Conservation (phyloP, 768 basidiomycete species). For the Lactifluus rugatus region DNA sequence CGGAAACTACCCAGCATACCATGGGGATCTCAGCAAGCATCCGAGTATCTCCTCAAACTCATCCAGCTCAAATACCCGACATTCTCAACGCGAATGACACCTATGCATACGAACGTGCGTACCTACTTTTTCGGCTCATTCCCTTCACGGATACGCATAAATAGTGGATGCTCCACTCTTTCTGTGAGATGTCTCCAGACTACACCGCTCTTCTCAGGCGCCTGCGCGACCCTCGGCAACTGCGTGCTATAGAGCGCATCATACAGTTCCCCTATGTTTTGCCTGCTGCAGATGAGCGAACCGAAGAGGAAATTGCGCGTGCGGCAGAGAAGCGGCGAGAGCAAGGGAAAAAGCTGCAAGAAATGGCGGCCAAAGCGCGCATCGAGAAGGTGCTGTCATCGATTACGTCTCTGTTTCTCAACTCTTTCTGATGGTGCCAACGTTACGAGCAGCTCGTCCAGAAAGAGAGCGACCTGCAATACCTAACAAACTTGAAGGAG, state of each 20-base stretch:
- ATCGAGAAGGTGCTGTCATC: slow-evolving; percentile 61
- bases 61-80: slow-evolving; percentile 92
- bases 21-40: slow-evolving; percentile 85
- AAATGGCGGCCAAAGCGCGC: slow-evolving; percentile 77
- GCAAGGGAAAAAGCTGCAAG: slow-evolving; percentile 81
- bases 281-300: slow-evolving; percentile 66
- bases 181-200: slow-evolving; percentile 75
- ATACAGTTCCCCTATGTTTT: slow-evolving; percentile 80
- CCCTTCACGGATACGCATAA: background rate
- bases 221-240: slow-evolving; percentile 53
- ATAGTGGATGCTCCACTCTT: slow-evolving; percentile 86
- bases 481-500: slow-evolving; percentile 56
- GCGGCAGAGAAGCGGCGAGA: slow-evolving; percentile 75
- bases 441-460: slow-evolving; percentile 43
- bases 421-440: background rate
- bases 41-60: slow-evolving; percentile 87
- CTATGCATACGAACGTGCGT: slow-evolving; percentile 65
- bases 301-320: slow-evolving; percentile 78
- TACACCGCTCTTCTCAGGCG: slow-evolving; percentile 58
- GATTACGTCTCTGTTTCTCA: background rate
- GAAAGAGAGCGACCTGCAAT: slow-evolving; percentile 67
- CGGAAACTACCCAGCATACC: slow-evolving; percentile 65
- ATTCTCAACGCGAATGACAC: slow-evolving; percentile 78
- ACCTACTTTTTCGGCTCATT: background rate
- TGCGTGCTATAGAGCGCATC: slow-evolving; percentile 60